A percentile compares a stretch with the other conserved stretches of the same genome.
These are phyloP conservation scores for Plasmodium adleri DNA, from an alignment of 169 alveolate genomes.

Conservation along the genomic window DNA sequence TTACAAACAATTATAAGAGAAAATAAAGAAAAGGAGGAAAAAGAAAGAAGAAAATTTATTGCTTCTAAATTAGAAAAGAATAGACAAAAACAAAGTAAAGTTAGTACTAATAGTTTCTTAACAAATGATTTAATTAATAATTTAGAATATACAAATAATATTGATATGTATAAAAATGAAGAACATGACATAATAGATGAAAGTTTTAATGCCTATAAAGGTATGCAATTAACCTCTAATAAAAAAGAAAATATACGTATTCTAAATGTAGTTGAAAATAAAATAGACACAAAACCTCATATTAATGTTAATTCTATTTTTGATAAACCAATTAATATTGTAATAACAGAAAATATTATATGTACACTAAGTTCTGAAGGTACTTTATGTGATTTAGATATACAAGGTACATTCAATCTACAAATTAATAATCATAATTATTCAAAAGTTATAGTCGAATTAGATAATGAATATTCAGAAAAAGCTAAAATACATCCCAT, in stretches of 20 bases:
- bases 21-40: slow-evolving; percentile 90
- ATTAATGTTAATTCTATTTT: slow-evolving; percentile 67
- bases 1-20: slow-evolving; percentile 81
- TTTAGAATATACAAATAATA: slow-evolving; percentile 34
- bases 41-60: slow-evolving; percentile 89
- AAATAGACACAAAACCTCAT: slow-evolving; percentile 33
- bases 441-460: slow-evolving; percentile 53
- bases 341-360: slow-evolving; percentile 43
- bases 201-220: slow-evolving; percentile 36
- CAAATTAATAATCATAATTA: slow-evolving; percentile 73
- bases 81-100: slow-evolving; percentile 81
- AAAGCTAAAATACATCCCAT: slow-evolving; percentile 77
- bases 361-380: slow-evolving; percentile 77
- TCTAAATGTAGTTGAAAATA: slow-evolving; percentile 55
- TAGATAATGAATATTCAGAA: slow-evolving; percentile 69
- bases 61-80: slow-evolving; percentile 93
- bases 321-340: slow-evolving; percentile 54
- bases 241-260: slow-evolving; percentile 53
- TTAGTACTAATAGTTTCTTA: slow-evolving; percentile 29
- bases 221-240: slow-evolving; percentile 26
- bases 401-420: slow-evolving; percentile 68
- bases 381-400: slow-evolving; percentile 74
- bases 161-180: slow-evolving; percentile 44
- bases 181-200: slow-evolving; percentile 43
- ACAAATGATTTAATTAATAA: slow-evolving; percentile 38